phyloP scores from a whole-genome alignment of 2,329 filamentous ascomycete genomes.

The Nemania sp. region DNA sequence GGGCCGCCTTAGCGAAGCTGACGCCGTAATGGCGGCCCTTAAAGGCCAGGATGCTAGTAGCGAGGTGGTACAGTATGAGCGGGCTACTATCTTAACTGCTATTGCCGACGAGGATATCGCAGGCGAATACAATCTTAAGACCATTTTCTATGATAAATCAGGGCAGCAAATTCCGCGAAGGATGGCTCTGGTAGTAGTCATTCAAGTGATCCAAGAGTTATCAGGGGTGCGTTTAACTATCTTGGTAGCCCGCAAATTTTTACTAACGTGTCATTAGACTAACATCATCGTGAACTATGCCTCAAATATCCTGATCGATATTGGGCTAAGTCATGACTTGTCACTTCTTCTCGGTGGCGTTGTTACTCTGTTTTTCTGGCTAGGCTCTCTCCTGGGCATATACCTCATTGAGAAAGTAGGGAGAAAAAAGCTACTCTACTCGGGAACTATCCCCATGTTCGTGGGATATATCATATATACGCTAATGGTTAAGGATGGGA shows the following conservation, averaged over 20 bases:
- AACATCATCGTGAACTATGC: conserved; percentile 17
- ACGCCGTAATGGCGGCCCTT: conserved; percentile 16
- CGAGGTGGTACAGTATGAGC: conserved; percentile 9
- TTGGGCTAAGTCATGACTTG: conserved; percentile 3
- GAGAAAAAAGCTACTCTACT: conserved; percentile 8
- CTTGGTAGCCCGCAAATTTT: not conserved
- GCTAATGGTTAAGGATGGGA: conserved; percentile 7
- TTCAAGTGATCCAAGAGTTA: conserved; percentile 18
- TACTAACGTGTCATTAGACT: not conserved
- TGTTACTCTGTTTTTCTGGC: conserved; percentile 5
- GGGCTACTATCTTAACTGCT: conserved; percentile 9
- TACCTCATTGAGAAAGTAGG: conserved; percentile 16
- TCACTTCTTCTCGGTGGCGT: conserved; percentile 3
- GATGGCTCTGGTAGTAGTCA: conserved; percentile 2
- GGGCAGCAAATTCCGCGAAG: conserved; percentile 12
- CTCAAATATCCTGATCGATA: not conserved
- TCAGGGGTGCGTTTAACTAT: conserved; percentile 1
- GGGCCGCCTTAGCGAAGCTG: conserved; percentile 13
- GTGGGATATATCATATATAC: conserved; percentile 15
- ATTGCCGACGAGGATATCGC: conserved; percentile 18
- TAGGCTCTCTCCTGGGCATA: conserved; percentile 11
- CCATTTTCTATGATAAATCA: conserved; percentile 14
- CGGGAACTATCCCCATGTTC: conserved; percentile 18
- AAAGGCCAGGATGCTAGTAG: conserved; percentile 2
- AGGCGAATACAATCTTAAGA: conserved; percentile 14